Evolutionary conservation across 2,329 filamentous ascomycete genomes (phyloP).

Genomic region (Alternaria solani): DNA sequence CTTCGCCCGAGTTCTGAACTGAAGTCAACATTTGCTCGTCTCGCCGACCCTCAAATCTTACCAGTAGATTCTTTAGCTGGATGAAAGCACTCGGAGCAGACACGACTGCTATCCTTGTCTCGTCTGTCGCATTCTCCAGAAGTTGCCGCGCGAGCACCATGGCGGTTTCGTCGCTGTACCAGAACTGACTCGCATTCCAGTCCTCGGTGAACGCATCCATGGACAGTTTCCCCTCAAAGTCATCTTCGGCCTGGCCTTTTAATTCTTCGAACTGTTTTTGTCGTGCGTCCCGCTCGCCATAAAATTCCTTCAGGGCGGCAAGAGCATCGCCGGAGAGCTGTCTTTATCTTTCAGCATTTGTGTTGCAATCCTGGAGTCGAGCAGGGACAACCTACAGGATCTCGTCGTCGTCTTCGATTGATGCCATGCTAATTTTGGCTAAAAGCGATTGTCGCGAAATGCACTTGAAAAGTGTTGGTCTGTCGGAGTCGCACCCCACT

Average conservation of each 20-base stretch:
- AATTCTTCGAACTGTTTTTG: constrained; percentile 73
- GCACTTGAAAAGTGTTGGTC: constrained; percentile 35
- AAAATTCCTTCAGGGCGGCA: constrained; percentile 76
- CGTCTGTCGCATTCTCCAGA: constrained; percentile 65
- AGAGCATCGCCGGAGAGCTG: constrained; percentile 72
- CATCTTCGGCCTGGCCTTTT: constrained; percentile 67
- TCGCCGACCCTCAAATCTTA: constrained; percentile 47
- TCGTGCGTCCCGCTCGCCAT: constrained; percentile 73
- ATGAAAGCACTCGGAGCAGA: constrained; percentile 81
- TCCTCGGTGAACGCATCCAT: constrained; percentile 81
- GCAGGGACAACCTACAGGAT: constrained; percentile 39
- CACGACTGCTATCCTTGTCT: constrained; percentile 71
- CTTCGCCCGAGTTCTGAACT: constrained; percentile 41
- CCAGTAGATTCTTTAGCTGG: constrained; percentile 74
- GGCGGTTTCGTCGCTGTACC: constrained; percentile 80
- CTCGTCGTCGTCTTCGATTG: constrained; percentile 46
- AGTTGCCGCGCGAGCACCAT: constrained; percentile 69
- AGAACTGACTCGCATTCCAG: constrained; percentile 86
- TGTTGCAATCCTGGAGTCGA: background rate
- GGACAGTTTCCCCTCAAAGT: constrained; percentile 57
- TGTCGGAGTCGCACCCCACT: constrained; percentile 21
- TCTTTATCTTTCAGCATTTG: constrained; percentile 51
- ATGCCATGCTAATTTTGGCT: constrained; percentile 28
- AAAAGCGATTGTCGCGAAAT: constrained; percentile 12
- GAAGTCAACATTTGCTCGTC: background rate